Base-by-base conservation (phyloP, 2,329 filamentous ascomycete species). In the Huntiella omanensis region DNA sequence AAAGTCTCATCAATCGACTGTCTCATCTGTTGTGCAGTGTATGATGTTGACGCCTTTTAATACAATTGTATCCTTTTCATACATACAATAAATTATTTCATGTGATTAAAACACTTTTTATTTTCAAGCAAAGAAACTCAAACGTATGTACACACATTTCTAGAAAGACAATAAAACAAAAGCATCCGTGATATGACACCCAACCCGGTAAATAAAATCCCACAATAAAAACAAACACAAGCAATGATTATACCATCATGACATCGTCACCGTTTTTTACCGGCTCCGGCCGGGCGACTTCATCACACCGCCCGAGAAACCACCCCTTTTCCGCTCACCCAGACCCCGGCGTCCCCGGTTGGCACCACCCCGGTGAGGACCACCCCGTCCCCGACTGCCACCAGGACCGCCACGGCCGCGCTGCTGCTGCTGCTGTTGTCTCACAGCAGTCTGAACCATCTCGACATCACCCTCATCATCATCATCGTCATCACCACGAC, bases 401-500 rank as follows among this genome's bases (percentile, higher is more conserved):
- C 66, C 66, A 19, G 69, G 68, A 22, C 54, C 52, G 11, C 34
- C 34, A 36, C 34, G 34, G 11, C 34, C 34, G 16, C 65, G 65
- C 51, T 64, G 68, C 61, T 71, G 73, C 34, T 43, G 40, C 40
- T 49, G 48, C n/a, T 49, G 48, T 3, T 42, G 19, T 12, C 44
- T 34, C 16, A 47, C 36, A 8, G 36, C 39, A 16, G 44, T 28
- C 17, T 40, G 41, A 53, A 76, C 64, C 33, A 62, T 64, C 35
- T 66, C 64, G 4, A 68, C 67, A 47, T 70, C 69, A 34, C 66
- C 66, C 22, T 69, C 68, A 22, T 69, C 68, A 28, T 67, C 64
- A 12, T 68, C 70, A 19, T 68, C 64, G 37, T 65, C 65, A 11
- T 62, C 63, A 22, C 64, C 64, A 42, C 60, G 60, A 47, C 65